A percentile compares a stretch with the other conserved stretches of the same genome.
These are phyloP conservation scores for Podospora pseudocomata DNA, from an alignment of 495 filamentous ascomycete genomes.

Conservation along the genomic window DNA sequence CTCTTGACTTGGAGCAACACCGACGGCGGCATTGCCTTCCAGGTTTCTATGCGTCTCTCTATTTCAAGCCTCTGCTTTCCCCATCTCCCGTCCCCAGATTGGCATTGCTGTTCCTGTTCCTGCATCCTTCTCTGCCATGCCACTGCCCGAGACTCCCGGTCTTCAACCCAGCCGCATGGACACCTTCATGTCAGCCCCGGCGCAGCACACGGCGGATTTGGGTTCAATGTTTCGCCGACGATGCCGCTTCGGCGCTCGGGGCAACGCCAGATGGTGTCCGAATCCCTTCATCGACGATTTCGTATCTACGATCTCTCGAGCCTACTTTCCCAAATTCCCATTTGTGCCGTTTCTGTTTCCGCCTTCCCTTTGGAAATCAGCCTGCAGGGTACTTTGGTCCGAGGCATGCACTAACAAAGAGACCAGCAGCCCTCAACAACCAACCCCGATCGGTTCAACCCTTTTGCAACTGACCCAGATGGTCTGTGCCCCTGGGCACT, in stretches of 20 bases:
- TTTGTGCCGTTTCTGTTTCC: neutral
- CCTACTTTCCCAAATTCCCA: neutral
- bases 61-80: neutral
- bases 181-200: neutral
- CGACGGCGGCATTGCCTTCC: neutral
- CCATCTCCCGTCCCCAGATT: too few relatives aligned
- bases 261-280: slow-evolving; percentile 20
- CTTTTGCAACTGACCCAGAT: neutral
- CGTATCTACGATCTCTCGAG: neutral
- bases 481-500: neutral
- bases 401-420: slow-evolving; percentile 18
- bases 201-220: slow-evolving; percentile 1
- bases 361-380: neutral
- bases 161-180: neutral
- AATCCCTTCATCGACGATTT: neutral
- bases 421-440: slow-evolving; percentile 26
- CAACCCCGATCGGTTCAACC: slow-evolving; percentile 17
- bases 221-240: neutral
- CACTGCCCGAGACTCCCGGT: neutral
- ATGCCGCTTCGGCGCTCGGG: slow-evolving; percentile 20
- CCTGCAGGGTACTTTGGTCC: slow-evolving; percentile 6
- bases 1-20: neutral
- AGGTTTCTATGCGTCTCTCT: neutral
- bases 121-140: slow-evolving; percentile 2
- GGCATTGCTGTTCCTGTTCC: slow-evolving; percentile 4